Evolutionary conservation across 1,284 basidiomycete genomes (phyloP).

Genomic region (Blastosporella zonata): DNA sequence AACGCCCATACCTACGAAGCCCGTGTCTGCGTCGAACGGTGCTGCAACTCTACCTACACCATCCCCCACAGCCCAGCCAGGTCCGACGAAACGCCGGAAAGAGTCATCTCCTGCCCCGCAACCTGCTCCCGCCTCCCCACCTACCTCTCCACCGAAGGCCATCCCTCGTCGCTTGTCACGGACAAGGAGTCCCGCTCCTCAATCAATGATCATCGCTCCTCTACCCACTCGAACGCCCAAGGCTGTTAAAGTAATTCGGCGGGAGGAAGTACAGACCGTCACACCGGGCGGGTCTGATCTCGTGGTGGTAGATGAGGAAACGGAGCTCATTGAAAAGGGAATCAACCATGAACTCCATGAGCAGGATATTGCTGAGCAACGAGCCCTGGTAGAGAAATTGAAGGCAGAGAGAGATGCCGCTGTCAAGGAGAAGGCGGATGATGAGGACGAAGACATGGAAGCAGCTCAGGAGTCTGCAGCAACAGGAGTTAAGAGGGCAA

Average conservation of each 20-base stretch:
- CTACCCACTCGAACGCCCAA: conserved; percentile 29
- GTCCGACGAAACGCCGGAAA: conserved; percentile 62
- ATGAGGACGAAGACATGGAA: conserved; percentile 29
- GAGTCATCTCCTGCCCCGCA: conserved; percentile 48
- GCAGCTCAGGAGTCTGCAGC: conserved; percentile 17
- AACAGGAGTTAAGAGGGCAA: conserved; percentile 43
- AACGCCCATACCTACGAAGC: conserved; percentile 18
- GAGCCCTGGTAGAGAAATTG: conserved; percentile 61
- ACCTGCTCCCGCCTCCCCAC: conserved; percentile 24
- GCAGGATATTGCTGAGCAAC: conserved; percentile 70
- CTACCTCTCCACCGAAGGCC: conserved; percentile 19
- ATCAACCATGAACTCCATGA: conserved; percentile 60
- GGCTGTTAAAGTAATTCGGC: conserved; percentile 37
- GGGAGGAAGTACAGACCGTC: conserved; percentile 33
- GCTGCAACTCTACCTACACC: conserved; percentile 36
- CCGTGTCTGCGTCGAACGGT: conserved; percentile 21
- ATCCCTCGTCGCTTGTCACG: conserved; percentile 48
- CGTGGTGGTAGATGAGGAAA: conserved; percentile 61
- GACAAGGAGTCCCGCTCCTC: conserved; percentile 48
- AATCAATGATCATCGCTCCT: conserved; percentile 27
- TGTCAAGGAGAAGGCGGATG: conserved; percentile 20
- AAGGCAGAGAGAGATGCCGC: conserved; percentile 49
- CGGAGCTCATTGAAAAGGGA: conserved; percentile 43
- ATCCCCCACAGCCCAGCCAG: conserved; percentile 34
- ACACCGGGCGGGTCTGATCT: conserved; percentile 58